These are phyloP conservation scores for Russula sp. DNA, from an alignment of 768 basidiomycete species.

Conservation along the genomic window DNA sequence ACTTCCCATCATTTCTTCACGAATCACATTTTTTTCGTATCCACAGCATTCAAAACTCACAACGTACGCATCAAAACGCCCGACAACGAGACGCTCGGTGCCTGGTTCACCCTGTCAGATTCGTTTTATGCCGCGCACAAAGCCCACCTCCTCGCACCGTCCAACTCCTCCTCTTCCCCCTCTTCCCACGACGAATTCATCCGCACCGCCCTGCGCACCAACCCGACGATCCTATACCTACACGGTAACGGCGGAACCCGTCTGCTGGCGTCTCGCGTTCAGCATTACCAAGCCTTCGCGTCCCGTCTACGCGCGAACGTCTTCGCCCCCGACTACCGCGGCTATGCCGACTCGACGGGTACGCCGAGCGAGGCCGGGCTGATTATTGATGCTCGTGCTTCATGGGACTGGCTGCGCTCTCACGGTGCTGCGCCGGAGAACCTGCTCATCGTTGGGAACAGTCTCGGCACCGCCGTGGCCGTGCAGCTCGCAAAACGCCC, in stretches of 20 bases:
- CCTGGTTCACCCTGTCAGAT: slow-evolving; percentile 82
- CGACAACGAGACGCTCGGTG: slow-evolving; percentile 81
- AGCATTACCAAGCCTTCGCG: slow-evolving; percentile 62
- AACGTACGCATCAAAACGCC: slow-evolving; percentile 68
- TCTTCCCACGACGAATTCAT: slow-evolving; percentile 47
- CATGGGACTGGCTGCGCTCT: slow-evolving; percentile 71
- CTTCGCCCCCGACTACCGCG: slow-evolving; percentile 86
- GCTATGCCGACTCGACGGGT: slow-evolving; percentile 85
- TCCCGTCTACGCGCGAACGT: slow-evolving; percentile 71
- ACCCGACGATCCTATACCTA: slow-evolving; percentile 79
- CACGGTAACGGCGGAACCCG: slow-evolving; percentile 92
- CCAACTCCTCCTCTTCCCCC: too few species aligned
- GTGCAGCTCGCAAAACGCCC: slow-evolving; percentile 43
- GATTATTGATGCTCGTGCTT: slow-evolving; percentile 66
- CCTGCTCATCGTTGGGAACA: slow-evolving; percentile 80
- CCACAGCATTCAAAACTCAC: slow-evolving; percentile 50
- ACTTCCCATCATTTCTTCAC: background rate
- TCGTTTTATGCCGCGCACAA: slow-evolving; percentile 44
- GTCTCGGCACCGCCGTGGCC: slow-evolving; percentile 81
- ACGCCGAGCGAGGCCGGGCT: slow-evolving; percentile 75
- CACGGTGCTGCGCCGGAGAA: slow-evolving; percentile 58
- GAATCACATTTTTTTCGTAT: background rate
- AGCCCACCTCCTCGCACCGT: slow-evolving; percentile 39
- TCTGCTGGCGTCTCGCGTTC: slow-evolving; percentile 63
- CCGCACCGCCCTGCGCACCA: slow-evolving; percentile 49